These are phyloP conservation scores for Chloranthus sessilifolius DNA, from an alignment of 164 flowering plant species.

Conservation along the genomic window DNA sequence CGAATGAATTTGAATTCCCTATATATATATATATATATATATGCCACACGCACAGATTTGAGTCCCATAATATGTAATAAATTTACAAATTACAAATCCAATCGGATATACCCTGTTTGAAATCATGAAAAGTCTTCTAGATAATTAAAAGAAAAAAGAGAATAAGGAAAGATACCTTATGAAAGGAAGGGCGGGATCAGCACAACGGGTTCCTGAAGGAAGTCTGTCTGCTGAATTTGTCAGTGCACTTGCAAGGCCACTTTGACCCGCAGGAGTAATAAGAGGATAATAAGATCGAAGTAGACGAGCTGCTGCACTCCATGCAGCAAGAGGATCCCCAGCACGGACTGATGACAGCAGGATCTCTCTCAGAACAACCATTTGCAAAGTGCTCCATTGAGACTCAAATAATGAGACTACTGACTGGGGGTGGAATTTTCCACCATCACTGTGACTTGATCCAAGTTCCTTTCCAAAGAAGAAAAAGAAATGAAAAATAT, in stretches of 20 bases:
- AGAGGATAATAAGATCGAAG: conserved; percentile 95
- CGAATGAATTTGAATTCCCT: too few relatives aligned
- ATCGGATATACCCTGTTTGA: too few relatives aligned
- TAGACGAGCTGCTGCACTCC: conserved; percentile 99
- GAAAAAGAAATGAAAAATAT: conserved; percentile 6
- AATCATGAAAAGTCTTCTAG: background rate
- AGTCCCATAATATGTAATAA: too few relatives aligned
- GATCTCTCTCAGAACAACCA: conserved; percentile 97
- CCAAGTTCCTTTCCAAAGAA: conserved; percentile 37
- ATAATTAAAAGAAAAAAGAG: background rate
- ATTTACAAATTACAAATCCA: too few relatives aligned
- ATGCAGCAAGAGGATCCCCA: conserved; percentile 97
- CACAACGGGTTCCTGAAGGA: conserved; percentile 91
- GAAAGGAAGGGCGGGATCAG: conserved; percentile 97
- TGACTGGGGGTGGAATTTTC: conserved; percentile 68
- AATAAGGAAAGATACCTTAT: conserved; percentile 47
- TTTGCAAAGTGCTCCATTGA: conserved; percentile 98
- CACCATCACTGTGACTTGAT: conserved; percentile 44
- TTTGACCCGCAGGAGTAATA: conserved; percentile 94
- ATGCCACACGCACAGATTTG: too few relatives aligned
- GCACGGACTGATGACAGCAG: conserved; percentile 91
- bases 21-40: too few relatives aligned
- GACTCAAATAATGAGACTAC: conserved; percentile 85
- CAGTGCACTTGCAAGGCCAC: conserved; percentile 94
- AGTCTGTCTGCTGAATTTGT: conserved; percentile 79